phyloP scores from a whole-genome alignment of 495 filamentous ascomycete genomes.

The Tuber borchii region DNA sequence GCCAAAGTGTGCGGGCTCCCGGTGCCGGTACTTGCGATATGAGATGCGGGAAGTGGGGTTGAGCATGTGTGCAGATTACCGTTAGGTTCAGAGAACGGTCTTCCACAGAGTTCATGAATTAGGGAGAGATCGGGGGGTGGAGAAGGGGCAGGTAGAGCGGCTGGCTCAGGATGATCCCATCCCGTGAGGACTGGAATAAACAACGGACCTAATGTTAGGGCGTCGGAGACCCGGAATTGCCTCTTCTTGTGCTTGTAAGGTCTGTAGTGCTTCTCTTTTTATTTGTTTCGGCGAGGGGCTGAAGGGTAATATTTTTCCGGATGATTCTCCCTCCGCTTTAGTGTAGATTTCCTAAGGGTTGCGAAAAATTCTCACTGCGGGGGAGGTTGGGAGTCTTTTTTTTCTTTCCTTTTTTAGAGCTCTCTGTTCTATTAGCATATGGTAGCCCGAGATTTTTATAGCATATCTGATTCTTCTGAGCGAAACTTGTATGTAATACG shows the following conservation, averaged over 20 bases:
- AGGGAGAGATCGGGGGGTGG: too few relatives aligned
- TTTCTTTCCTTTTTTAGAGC: too few relatives aligned
- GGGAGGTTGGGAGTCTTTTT: too few relatives aligned
- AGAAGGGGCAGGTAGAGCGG: too few relatives aligned
- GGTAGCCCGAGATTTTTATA: too few relatives aligned
- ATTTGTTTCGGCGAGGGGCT: neutral
- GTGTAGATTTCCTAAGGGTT: too few relatives aligned
- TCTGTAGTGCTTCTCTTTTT: neutral
- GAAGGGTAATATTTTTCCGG: neutral
- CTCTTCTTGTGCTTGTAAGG: neutral
- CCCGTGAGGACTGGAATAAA: neutral
- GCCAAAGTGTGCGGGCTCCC: neutral
- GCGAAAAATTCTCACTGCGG: too few relatives aligned
- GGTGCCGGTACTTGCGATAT: neutral
- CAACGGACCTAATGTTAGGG: neutral
- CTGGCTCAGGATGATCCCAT: neutral
- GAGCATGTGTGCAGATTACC: neutral
- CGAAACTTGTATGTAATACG: too few relatives aligned
- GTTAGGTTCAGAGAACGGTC: neutral
- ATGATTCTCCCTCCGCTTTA: too few relatives aligned
- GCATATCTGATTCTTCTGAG: too few relatives aligned
- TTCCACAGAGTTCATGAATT: neutral
- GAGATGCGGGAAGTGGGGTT: neutral
- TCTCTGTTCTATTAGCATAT: too few relatives aligned
- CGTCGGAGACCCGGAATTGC: neutral